Evolutionary conservation across 2,329 filamentous ascomycete genomes (phyloP), one percentile per base, ranked within the genome.

Genomic region (Neofusicoccum kwambonambiense): DNA sequence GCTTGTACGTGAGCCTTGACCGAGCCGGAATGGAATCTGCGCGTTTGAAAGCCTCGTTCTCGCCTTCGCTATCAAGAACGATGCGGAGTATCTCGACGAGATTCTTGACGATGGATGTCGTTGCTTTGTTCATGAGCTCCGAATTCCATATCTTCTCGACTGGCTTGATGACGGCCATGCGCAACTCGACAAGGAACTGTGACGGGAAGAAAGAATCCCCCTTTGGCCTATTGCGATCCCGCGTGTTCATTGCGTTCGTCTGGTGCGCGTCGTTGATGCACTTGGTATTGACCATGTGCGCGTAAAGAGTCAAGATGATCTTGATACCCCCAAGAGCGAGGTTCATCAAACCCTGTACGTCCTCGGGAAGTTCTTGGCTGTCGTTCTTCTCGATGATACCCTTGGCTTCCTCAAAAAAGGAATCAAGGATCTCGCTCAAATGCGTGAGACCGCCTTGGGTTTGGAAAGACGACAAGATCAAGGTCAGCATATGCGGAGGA

Each of bases 391-490:
- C 78, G 12, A 81, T 78, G 35, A 84, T 77, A 4, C 76, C 74
- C 66, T 82, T 81, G 35, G 86, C 82, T 66, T 89, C 85, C 7
- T 83, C 78, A 61, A 87, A 83, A 70, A 96, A 95, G 17, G 85
- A 83, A 45, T 86, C 81, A 9, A 96, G 83, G 73, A 96, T 88
- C 0, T 84, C 80, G 70, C 91, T 92, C 66, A 98, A 80, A 4
- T 87, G 83, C 8, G 88, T 84, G 65, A 99, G 83, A 0, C 95
- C 94, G 44, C 87, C 88, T 54, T 88, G 85, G 66, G 92, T 89
- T 75, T 93, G 94, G 80, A 99, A 97, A 0, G 92, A 90, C 64
- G 93, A 85, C 27, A 99, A 83, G 41, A 98, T 89, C 34, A 95
- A 85, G 49, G 92, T 90, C 67, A 89, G 66, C 15, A 73, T 72